These are phyloP conservation scores for Neofusicoccum ribis DNA, from an alignment of 2,329 filamentous ascomycete species.

Conservation along the genomic window DNA sequence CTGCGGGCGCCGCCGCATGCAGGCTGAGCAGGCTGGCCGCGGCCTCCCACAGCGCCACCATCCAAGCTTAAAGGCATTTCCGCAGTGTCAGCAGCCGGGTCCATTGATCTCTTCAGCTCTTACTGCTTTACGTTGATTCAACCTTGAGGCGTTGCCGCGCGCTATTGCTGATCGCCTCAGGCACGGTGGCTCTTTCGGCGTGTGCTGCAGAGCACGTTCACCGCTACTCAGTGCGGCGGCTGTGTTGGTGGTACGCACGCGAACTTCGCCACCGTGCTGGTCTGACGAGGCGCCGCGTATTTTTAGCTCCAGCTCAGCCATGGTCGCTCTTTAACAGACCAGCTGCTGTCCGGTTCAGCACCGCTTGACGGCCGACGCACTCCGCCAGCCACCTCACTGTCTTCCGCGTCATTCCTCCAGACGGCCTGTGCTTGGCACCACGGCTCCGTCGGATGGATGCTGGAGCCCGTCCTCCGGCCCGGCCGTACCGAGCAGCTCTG, in stretches of 20 bases:
- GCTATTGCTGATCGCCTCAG: slow-evolving; percentile 12
- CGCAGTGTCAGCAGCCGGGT: background rate
- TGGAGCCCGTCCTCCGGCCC: background rate
- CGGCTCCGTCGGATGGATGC: background rate
- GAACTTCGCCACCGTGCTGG: slow-evolving; percentile 12
- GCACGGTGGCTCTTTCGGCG: slow-evolving; percentile 15
- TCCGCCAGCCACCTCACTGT: background rate
- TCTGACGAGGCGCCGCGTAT: background rate
- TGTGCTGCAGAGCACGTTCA: slow-evolving; percentile 12
- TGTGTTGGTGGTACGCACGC: background rate
- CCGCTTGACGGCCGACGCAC: background rate
- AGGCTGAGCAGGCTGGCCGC: background rate
- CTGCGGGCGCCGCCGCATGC: background rate
- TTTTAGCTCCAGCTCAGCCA: slow-evolving; percentile 12
- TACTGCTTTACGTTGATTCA: background rate
- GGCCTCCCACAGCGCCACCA: background rate
- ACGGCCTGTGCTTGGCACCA: background rate
- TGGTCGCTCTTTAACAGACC: background rate
- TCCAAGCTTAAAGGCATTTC: background rate
- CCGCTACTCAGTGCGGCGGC: slow-evolving; percentile 13
- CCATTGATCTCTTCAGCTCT: background rate
- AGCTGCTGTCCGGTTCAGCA: background rate
- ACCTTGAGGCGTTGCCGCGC: slow-evolving; percentile 12
- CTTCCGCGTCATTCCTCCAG: background rate
- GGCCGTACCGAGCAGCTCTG: background rate